phyloP scores from a whole-genome alignment of 805 yeast genomes.

The Wickerhamiella sorbophila region DNA sequence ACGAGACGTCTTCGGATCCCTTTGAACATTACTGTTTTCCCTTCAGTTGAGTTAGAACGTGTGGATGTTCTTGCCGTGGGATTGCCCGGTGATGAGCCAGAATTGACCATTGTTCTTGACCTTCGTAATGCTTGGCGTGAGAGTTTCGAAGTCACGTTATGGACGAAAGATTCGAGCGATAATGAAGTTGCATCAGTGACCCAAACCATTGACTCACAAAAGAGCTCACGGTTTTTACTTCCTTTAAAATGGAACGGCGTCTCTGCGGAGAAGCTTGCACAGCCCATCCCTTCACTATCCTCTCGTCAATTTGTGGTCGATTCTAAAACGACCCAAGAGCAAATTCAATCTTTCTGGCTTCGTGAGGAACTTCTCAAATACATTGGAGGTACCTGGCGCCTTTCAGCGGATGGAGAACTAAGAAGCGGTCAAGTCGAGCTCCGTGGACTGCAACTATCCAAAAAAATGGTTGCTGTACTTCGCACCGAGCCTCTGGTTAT shows the following conservation, averaged over 20 bases:
- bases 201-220: slow-evolving; percentile 25
- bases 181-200: slow-evolving; percentile 3
- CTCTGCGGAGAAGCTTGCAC: slow-evolving; percentile 30
- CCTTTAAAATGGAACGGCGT: slow-evolving; percentile 49
- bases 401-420: slow-evolving; percentile 19
- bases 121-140: slow-evolving; percentile 71
- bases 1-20: slow-evolving; percentile 54
- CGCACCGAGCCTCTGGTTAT: slow-evolving; percentile 15
- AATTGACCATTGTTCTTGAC: slow-evolving; percentile 60
- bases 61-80: slow-evolving; percentile 47
- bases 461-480: slow-evolving; percentile 43
- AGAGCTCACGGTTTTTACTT: slow-evolving; percentile 46
- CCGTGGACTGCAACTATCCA: slow-evolving; percentile 47
- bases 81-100: slow-evolving; percentile 15
- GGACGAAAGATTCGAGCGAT: slow-evolving; percentile 7
- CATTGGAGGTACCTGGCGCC: slow-evolving; percentile 53
- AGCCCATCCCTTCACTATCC: slow-evolving; percentile 55
- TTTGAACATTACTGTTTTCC: slow-evolving; percentile 50
- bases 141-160: slow-evolving; percentile 23
- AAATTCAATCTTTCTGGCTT: slow-evolving; percentile 71
- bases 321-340: slow-evolving; percentile 34
- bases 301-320: slow-evolving; percentile 55
- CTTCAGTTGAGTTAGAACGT: slow-evolving; percentile 60
- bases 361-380: slow-evolving; percentile 46
- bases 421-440: slow-evolving; percentile 50